Base-by-base conservation (phyloP, 163 green algal species). In the Coccomyxa subellipsoidea region DNA sequence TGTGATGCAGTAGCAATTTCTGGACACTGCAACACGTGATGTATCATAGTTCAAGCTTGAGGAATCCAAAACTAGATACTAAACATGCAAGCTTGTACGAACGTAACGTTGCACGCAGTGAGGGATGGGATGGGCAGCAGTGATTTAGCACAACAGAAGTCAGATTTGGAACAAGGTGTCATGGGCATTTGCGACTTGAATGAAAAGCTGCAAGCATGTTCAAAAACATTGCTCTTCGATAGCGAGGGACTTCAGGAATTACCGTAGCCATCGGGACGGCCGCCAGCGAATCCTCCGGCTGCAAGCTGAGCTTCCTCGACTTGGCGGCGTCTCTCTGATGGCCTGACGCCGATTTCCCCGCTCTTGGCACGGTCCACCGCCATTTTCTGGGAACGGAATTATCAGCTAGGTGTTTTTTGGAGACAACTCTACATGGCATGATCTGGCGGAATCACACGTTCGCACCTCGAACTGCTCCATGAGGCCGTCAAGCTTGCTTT, bases 341-440 rank as follows among this genome's bases (percentile, higher is more conserved):
- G 89, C 2, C 89, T 83, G 80, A 90, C 73, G 31, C 83, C 83
- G 36, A 89, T 83, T 37, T 91, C 89, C 7, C 92, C 91, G 9
- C 86, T 83, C 72, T 88, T 84, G 18, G 91, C 91, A 1, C 82
- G 84, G 69, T 95, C 89, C 21, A 95, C 77, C 0, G 90, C 89
- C 36, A 89, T 38, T 54, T 91, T 86, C 82, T 91, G 81, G 80
- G 76, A 6, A 53, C 2, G n/a, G 23, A n/a, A n/a, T n/a, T n/a
- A n/a, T n/a, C n/a, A n/a, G n/a, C n/a, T n/a, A n/a, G n/a, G n/a
- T n/a, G n/a, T n/a, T n/a, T n/a, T n/a, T n/a, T n/a, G n/a, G n/a
- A n/a, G n/a, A n/a, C n/a, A n/a, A n/a, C n/a, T n/a, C n/a, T n/a
- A n/a, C n/a, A n/a, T n/a, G n/a, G n/a, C n/a, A 69, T 18, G 10